Conservation (phyloP, 202 grass and related monocot species). For the Schoenoplectus triqueter region DNA sequence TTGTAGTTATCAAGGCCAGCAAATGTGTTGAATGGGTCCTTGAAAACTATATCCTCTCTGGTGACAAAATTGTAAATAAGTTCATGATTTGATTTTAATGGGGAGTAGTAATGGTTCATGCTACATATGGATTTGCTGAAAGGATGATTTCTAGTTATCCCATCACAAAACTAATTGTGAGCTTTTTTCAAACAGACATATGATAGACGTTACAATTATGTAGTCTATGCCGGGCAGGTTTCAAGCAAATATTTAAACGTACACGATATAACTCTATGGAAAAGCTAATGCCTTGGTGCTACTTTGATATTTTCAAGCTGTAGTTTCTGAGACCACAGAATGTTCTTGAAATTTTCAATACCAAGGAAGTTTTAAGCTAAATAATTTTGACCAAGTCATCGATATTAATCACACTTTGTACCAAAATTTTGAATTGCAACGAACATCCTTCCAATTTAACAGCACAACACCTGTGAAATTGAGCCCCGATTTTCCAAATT, state of each 20-base stretch:
- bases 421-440: background rate
- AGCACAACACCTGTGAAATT: background rate
- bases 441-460: background rate
- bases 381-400: background rate
- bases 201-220: background rate
- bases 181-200: background rate
- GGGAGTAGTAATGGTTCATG: background rate
- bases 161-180: background rate
- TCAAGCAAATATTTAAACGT: background rate
- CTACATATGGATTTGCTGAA: background rate
- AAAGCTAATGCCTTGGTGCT: background rate
- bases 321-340: background rate
- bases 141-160: background rate
- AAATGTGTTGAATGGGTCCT: slow-evolving; percentile 86
- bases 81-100: slow-evolving; percentile 28
- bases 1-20: slow-evolving; percentile 79
- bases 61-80: slow-evolving; percentile 42
- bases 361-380: background rate
- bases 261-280: background rate
- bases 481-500: background rate
- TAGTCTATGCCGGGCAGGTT: background rate
- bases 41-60: slow-evolving; percentile 97
- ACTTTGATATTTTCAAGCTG: background rate
- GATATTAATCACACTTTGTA: background rate
- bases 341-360: background rate